Evolutionary conservation across 2,329 filamentous ascomycete species (phyloP).

Genomic region (Neopestalotiopsis rosae): DNA sequence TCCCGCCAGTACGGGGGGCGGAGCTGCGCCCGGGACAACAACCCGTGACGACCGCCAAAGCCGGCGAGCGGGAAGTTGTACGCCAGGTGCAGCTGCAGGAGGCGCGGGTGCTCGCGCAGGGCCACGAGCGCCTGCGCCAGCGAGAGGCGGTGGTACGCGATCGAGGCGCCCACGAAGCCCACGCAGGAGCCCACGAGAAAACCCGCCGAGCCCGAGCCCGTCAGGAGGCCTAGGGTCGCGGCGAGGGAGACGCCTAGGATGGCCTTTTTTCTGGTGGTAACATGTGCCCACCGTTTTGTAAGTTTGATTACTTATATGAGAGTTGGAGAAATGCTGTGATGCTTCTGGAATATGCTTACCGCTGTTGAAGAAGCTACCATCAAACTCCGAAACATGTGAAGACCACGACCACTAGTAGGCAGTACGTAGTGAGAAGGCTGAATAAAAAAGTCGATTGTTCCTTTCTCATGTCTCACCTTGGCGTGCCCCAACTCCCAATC

Average conservation of each 20-base stretch:
- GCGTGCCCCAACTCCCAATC: slow-evolving; percentile 4
- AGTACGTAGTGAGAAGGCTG: not conserved
- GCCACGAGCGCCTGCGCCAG: not conserved
- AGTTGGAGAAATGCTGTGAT: not conserved
- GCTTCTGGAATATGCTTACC: not conserved
- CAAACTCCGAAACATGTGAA: slow-evolving; percentile 7
- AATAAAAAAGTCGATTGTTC: not conserved
- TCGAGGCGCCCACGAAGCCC: slow-evolving; percentile 10
- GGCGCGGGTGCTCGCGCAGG: slow-evolving; percentile 1
- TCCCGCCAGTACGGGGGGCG: slow-evolving; percentile 20
- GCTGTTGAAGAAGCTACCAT: slow-evolving; percentile 13
- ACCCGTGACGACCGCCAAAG: slow-evolving; percentile 20
- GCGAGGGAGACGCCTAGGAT: slow-evolving; percentile 2
- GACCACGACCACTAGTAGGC: not conserved
- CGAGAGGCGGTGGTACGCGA: not conserved
- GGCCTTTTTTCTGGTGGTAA: not conserved
- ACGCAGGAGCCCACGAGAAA: slow-evolving; percentile 13
- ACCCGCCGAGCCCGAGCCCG: slow-evolving; percentile 4
- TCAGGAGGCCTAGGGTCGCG: slow-evolving; percentile 2
- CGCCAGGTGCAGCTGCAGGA: not conserved
- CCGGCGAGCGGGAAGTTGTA: slow-evolving; percentile 9
- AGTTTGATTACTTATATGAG: not conserved
- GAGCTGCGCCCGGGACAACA: slow-evolving; percentile 17
- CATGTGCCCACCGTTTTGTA: not conserved
- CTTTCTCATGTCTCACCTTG: not conserved